These are phyloP conservation scores for Rhizomucor pusillus DNA, from an alignment of 371 early-diverging fungal species.

Conservation along the genomic window DNA sequence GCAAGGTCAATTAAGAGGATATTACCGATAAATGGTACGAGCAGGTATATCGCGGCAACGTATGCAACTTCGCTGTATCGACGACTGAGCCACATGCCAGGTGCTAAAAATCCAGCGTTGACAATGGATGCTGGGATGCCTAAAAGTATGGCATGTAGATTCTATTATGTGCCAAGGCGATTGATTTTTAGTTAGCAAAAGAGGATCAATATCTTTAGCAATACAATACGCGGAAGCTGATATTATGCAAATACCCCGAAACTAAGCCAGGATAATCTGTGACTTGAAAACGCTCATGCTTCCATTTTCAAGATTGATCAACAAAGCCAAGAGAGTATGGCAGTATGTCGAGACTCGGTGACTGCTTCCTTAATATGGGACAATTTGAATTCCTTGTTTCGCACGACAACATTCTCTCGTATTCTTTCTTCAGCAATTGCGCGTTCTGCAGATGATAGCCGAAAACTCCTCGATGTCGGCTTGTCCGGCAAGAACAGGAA, in stretches of 20 bases:
- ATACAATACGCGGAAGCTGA: too few relatives aligned
- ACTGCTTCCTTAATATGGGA: slow-evolving; percentile 31
- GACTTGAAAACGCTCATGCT: slow-evolving; percentile 32
- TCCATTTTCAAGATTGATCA: slow-evolving; percentile 36
- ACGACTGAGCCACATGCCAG: slow-evolving; percentile 11
- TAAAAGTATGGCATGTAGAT: slow-evolving; percentile 20
- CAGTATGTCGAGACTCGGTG: slow-evolving; percentile 26
- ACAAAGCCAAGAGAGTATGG: slow-evolving; percentile 22
- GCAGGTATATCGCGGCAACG: slow-evolving; percentile 1
- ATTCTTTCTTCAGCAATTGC: slow-evolving; percentile 29
- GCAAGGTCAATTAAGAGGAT: slow-evolving; percentile 5
- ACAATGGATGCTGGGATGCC: slow-evolving; percentile 19
- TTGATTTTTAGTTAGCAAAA: too few relatives aligned
- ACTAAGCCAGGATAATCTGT: slow-evolving; percentile 31
- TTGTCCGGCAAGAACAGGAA: slow-evolving; percentile 37
- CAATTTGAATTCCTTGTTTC: slow-evolving; percentile 24
- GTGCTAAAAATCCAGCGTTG: slow-evolving; percentile 10
- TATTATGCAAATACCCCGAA: slow-evolving; percentile 19
- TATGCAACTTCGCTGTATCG: slow-evolving; percentile 1
- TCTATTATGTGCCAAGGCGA: not conserved
- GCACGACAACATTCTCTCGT: slow-evolving; percentile 31
- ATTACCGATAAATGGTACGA: too few relatives aligned
- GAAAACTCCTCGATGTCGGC: slow-evolving; percentile 25
- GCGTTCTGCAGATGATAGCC: slow-evolving; percentile 30
- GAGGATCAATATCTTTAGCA: too few relatives aligned